These are phyloP conservation scores for Penicillium psychrofluorescens DNA, from an alignment of 495 filamentous ascomycete genomes.

Conservation along the genomic window DNA sequence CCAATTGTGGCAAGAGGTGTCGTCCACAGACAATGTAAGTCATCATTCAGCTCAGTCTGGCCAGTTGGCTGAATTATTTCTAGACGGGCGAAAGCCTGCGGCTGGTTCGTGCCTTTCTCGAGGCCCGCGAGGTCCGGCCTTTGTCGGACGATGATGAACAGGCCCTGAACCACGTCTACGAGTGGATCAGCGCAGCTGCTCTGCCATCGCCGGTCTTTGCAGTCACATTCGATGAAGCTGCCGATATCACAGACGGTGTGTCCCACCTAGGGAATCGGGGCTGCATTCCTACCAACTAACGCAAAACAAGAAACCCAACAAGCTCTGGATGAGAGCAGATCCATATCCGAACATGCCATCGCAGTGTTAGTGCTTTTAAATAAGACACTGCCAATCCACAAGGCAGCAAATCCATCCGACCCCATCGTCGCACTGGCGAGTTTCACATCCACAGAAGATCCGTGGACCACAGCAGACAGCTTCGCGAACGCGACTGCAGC, in stretches of 20 bases:
- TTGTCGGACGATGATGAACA: background rate
- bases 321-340: conserved; percentile 13
- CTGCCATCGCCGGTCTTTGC: conserved; percentile 31
- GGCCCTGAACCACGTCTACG: conserved; percentile 21
- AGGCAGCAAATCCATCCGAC: conserved; percentile 12
- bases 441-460: conserved; percentile 43
- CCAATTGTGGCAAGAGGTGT: conserved; percentile 26
- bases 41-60: too few species aligned
- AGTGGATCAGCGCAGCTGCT: conserved; percentile 26
- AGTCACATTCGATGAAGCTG: conserved; percentile 16
- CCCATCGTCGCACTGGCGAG: conserved; percentile 30
- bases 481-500: conserved; percentile 4
- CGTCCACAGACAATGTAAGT: conserved; percentile 9
- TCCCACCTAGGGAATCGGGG: background rate
- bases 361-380: conserved; percentile 14
- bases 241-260: conserved; percentile 14
- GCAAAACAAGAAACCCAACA: conserved; percentile 9
- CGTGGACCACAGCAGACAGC: conserved; percentile 44
- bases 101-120: background rate
- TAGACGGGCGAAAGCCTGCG: too few species aligned
- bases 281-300: background rate
- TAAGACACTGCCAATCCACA: conserved; percentile 6
- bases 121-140: conserved; percentile 22
- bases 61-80: too few species aligned
- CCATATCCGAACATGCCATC: conserved; percentile 19